Base-by-base conservation (phyloP, 2,329 filamentous ascomycete species). In the Botrytis paeoniae region DNA sequence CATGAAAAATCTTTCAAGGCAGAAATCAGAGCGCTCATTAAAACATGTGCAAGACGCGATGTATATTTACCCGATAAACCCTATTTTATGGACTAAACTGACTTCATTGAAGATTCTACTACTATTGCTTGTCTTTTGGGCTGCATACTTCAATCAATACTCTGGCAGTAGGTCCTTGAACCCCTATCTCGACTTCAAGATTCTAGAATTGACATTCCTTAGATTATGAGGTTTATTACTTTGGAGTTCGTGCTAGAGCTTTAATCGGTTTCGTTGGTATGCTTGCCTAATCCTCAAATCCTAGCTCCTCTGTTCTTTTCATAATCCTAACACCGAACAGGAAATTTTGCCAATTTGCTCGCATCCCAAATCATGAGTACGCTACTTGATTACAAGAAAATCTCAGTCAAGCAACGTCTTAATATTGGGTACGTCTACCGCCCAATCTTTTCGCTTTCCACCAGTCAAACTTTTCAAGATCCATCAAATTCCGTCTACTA, bases 201-300 rank as follows among this genome's bases (percentile, higher is more conserved):
- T 4, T 25, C 3, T 35, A 25, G 3, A 48, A 65, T 10, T 65
- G 62, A 65, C 18, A 16, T 0, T 25, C 1, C 37, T 4, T 25
- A 65, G 62, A 65, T 65, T 65, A 48, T 48, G 41, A 65, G 41
- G 62, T 65, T 48, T 65, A 65, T 18, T 65, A 65, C 62, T 65
- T 65, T 16, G 62, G 62, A 35, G 43, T 65, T 65, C 62, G 62
- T 48, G 62, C 41, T 2, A 65, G 62, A 48, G 62, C 62, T 48
- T 37, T 48, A 2, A 65, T 65, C 18, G 62, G 62, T 16, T 65
- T 65, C 12, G 62, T 65, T 6, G 62, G 62, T 65, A 65, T 65
- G 61, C 2, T n/a, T 32, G 16, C 16, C 4, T n/a, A 10, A 32
- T 63, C 32, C 25, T 4, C 4, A 64, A 45, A 7, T 2, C 20